phyloP scores from a whole-genome alignment of 805 yeast genomes.

The Metschnikowia lunata region DNA sequence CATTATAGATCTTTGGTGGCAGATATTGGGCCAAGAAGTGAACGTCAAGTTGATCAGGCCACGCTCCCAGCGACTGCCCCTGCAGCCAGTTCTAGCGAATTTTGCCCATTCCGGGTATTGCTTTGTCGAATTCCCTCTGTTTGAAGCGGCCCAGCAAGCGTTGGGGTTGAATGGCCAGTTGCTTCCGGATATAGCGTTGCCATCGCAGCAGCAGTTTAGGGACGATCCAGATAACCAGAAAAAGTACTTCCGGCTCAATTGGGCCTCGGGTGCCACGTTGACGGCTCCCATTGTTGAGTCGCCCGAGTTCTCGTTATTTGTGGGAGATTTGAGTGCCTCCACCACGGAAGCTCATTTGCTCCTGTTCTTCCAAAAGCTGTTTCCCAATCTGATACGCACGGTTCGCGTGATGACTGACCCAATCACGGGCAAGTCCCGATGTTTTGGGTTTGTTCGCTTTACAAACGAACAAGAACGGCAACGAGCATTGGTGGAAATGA shows the following conservation, averaged over 20 bases:
- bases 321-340: conserved; percentile 76
- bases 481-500: conserved; percentile 67
- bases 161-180: conserved; percentile 60
- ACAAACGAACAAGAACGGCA: conserved; percentile 65
- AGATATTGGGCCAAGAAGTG: conserved; percentile 50
- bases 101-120: conserved; percentile 59
- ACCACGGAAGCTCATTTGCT: conserved; percentile 78
- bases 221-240: conserved; percentile 46
- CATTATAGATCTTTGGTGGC: conserved; percentile 53
- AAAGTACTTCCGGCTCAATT: conserved; percentile 67
- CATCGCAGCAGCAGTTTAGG: conserved; percentile 37
- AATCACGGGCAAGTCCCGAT: conserved; percentile 67
- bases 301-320: conserved; percentile 74
- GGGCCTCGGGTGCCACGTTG: conserved; percentile 83
- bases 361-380: conserved; percentile 65
- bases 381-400: conserved; percentile 62
- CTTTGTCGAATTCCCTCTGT: conserved; percentile 67
- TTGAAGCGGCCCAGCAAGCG: conserved; percentile 67
- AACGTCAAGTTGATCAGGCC: conserved; percentile 62
- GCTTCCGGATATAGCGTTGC: conserved; percentile 54
- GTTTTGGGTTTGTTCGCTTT: conserved; percentile 79
- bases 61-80: conserved; percentile 20
- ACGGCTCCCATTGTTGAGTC: conserved; percentile 65
- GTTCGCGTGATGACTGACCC: conserved; percentile 87
- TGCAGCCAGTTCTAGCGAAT: conserved; percentile 11